Percentiles rank a stretch among this genome's conserved stretches.
These are phyloP conservation scores for Ceratocystiopsis sp. DNA, from an alignment of 2,329 filamentous ascomycete species.

Conservation along the genomic window DNA sequence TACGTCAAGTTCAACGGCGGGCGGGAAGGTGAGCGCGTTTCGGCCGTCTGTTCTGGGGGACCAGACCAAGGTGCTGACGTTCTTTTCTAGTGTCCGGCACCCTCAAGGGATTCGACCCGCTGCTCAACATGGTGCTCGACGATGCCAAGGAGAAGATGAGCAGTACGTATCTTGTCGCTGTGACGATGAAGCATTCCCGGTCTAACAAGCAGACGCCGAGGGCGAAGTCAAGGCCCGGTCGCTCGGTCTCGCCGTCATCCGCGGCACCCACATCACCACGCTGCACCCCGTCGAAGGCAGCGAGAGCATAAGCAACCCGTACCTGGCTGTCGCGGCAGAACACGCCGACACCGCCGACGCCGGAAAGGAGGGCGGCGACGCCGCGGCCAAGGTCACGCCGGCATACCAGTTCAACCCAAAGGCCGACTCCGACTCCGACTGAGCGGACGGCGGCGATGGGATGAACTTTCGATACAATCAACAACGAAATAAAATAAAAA, in stretches of 20 bases:
- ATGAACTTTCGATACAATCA: too few species aligned
- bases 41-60: too few species aligned
- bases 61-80: neutral
- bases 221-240: slow-evolving; percentile 70
- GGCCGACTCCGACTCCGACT: slow-evolving; percentile 4
- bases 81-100: slow-evolving; percentile 54
- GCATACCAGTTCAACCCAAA: slow-evolving; percentile 10
- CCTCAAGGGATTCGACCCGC: slow-evolving; percentile 86
- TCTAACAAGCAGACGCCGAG: slow-evolving; percentile 54
- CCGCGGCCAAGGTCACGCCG: slow-evolving; percentile 4
- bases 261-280: slow-evolving; percentile 81
- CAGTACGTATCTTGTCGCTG: slow-evolving; percentile 35
- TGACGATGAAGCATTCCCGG: too few species aligned
- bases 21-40: slow-evolving; percentile 53
- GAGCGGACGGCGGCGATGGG: neutral
- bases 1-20: slow-evolving; percentile 95
- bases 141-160: slow-evolving; percentile 80
- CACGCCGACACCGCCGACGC: neutral
- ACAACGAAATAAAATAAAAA: too few species aligned
- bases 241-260: slow-evolving; percentile 74
- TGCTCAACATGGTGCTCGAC: slow-evolving; percentile 96
- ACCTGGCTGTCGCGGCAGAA: slow-evolving; percentile 52
- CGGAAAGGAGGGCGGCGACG: neutral
- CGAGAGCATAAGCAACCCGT: slow-evolving; percentile 91
- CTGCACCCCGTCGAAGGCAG: slow-evolving; percentile 89